phyloP scores from a whole-genome alignment of 805 yeast genomes.

The Lipomyces starkeyi region DNA sequence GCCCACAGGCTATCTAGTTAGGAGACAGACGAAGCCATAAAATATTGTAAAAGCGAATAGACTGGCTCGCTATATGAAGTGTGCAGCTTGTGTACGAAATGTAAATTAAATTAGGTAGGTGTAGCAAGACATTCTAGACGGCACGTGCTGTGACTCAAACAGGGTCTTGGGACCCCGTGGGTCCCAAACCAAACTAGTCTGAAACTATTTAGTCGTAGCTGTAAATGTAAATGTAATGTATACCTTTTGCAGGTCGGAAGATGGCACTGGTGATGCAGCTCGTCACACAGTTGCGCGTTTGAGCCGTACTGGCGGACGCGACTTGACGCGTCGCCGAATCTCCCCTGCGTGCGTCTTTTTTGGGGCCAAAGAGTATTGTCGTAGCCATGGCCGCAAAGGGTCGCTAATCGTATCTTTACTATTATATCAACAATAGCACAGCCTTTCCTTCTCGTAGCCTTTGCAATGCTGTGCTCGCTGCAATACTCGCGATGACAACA shows the following conservation, averaged over 20 bases:
- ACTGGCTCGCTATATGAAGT: too few relatives aligned
- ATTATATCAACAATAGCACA: neutral
- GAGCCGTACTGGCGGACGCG: neutral
- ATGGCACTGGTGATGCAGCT: neutral
- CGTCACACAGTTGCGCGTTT: neutral
- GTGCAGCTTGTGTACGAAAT: too few relatives aligned
- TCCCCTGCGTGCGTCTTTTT: neutral
- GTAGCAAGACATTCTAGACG: too few relatives aligned
- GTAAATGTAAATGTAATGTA: too few relatives aligned
- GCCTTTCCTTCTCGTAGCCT: neutral
- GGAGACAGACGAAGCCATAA: too few relatives aligned
- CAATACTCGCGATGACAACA: neutral
- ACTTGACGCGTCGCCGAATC: neutral
- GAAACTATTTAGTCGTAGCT: too few relatives aligned
- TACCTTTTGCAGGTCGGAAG: too few relatives aligned
- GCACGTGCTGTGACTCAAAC: too few relatives aligned
- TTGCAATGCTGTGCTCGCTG: neutral
- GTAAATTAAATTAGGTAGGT: too few relatives aligned
- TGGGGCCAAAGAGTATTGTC: neutral
- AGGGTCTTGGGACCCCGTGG: too few relatives aligned
- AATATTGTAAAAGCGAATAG: too few relatives aligned
- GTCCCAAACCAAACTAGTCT: too few relatives aligned
- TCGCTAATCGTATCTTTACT: neutral
- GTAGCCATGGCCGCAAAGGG: neutral
- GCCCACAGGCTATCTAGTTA: constrained; percentile 5